Percentiles rank a stretch among this genome's conserved stretches.
These are phyloP conservation scores for Hypoxylon crocopeplum DNA, from an alignment of 495 filamentous ascomycete genomes.

Conservation along the genomic window DNA sequence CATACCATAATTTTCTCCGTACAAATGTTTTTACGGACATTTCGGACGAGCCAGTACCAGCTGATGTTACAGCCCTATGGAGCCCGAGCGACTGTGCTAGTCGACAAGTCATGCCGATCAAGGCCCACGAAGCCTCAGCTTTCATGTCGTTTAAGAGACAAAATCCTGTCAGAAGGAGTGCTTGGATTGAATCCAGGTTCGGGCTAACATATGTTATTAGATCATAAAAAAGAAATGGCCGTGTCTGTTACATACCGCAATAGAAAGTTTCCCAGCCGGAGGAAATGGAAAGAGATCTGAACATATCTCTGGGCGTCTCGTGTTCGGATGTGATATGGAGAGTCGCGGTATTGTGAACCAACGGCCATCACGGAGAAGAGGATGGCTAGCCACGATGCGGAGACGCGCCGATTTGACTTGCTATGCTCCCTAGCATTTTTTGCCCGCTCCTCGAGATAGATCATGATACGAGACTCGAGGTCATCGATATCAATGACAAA, in stretches of 20 bases:
- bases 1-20: conserved; percentile 54
- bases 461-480: conserved; percentile 69
- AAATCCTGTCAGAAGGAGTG: conserved; percentile 60
- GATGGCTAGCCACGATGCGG: conserved; percentile 71
- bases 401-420: conserved; percentile 62
- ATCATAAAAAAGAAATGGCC: background rate
- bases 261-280: conserved; percentile 60
- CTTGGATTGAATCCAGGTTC: conserved; percentile 64
- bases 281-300: conserved; percentile 63
- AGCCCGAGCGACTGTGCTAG: conserved; percentile 63
- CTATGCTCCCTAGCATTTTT: conserved; percentile 57
- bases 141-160: conserved; percentile 66
- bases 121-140: conserved; percentile 64
- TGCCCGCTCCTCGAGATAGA: conserved; percentile 71
- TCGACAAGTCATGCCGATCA: conserved; percentile 61
- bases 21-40: conserved; percentile 51
- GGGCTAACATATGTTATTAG: conserved; percentile 43
- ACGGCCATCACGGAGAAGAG: conserved; percentile 82
- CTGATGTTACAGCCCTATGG: conserved; percentile 51
- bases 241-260: conserved; percentile 42
- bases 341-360: conserved; percentile 79
- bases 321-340: conserved; percentile 63
- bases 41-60: conserved; percentile 43
- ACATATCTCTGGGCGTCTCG: conserved; percentile 61
- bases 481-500: conserved; percentile 73